These are phyloP conservation scores for Pseudocercospora fuligena DNA, from an alignment of 2,329 filamentous ascomycete genomes.

Conservation along the genomic window DNA sequence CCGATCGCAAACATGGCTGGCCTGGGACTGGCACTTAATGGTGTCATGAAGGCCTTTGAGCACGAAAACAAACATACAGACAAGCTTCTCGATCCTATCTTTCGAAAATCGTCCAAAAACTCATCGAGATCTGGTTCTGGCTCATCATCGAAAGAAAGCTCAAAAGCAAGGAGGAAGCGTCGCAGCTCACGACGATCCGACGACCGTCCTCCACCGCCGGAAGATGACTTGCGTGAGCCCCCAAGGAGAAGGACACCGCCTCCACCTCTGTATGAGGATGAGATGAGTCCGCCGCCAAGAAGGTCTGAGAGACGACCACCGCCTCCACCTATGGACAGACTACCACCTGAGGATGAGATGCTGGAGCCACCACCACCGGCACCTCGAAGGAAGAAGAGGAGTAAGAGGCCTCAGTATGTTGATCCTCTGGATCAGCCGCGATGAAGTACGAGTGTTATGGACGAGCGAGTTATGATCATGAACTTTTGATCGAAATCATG, in stretches of 20 bases:
- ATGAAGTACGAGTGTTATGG: background rate
- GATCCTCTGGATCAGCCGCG: background rate
- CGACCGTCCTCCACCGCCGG: background rate
- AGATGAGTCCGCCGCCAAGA: background rate
- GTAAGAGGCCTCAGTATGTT: background rate
- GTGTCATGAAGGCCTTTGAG: constrained; percentile 15
- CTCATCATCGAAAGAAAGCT: background rate
- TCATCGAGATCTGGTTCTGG: background rate
- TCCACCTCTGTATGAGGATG: background rate
- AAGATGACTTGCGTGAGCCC: background rate
- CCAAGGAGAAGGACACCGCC: background rate
- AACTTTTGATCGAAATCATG: background rate
- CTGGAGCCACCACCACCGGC: background rate
- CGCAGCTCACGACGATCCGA: background rate
- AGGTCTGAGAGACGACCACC: background rate
- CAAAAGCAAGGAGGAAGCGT: background rate
- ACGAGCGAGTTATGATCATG: background rate
- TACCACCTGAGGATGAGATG: background rate
- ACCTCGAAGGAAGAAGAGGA: background rate
- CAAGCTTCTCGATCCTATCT: constrained; percentile 16
- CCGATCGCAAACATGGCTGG: constrained; percentile 12
- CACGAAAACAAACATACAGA: constrained; percentile 18
- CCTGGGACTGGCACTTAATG: constrained; percentile 12
- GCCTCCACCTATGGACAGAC: background rate
- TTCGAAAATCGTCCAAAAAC: constrained; percentile 1